phyloP scores from a whole-genome alignment of 495 filamentous ascomycete species.

The Patellaria atrata region DNA sequence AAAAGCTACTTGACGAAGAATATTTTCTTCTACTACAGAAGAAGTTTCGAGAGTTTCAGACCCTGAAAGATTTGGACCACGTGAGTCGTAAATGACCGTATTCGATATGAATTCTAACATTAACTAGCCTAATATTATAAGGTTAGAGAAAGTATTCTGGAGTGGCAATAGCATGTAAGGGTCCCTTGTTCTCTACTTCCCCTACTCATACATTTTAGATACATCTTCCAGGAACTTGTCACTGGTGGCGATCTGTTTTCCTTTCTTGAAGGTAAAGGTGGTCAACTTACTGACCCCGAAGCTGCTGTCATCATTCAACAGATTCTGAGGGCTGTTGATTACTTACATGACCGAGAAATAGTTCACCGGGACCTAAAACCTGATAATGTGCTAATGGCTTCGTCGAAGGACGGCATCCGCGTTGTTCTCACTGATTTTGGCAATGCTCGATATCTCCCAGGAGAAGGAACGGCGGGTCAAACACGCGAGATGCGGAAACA shows the following conservation, averaged over 20 bases:
- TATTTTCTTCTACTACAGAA: constrained; percentile 8
- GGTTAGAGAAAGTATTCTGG: constrained; percentile 29
- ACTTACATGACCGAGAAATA: constrained; percentile 41
- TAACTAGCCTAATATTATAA: constrained; percentile 34
- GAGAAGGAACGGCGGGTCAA: constrained; percentile 1
- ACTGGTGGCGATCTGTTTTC: constrained; percentile 53
- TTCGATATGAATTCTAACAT: background rate
- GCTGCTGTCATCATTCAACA: constrained; percentile 43
- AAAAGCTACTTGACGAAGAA: constrained; percentile 12
- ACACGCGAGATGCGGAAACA: constrained; percentile 12
- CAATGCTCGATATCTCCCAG: constrained; percentile 35
- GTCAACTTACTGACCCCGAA: constrained; percentile 35
- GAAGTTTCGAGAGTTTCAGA: constrained; percentile 23
- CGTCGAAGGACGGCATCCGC: constrained; percentile 27
- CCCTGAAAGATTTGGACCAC: constrained; percentile 30
- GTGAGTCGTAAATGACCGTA: constrained; percentile 15
- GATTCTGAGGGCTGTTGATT: constrained; percentile 43
- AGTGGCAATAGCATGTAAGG: constrained; percentile 23
- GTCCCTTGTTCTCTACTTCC: background rate
- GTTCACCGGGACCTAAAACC: constrained; percentile 59
- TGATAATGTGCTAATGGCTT: constrained; percentile 51
- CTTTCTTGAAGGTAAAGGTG: constrained; percentile 37
- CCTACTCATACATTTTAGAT: constrained; percentile 8
- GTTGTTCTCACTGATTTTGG: constrained; percentile 68
- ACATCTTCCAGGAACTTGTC: constrained; percentile 32